Evolutionary conservation across 2,329 filamentous ascomycete genomes (phyloP).

Genomic region (Diplodia mutila): DNA sequence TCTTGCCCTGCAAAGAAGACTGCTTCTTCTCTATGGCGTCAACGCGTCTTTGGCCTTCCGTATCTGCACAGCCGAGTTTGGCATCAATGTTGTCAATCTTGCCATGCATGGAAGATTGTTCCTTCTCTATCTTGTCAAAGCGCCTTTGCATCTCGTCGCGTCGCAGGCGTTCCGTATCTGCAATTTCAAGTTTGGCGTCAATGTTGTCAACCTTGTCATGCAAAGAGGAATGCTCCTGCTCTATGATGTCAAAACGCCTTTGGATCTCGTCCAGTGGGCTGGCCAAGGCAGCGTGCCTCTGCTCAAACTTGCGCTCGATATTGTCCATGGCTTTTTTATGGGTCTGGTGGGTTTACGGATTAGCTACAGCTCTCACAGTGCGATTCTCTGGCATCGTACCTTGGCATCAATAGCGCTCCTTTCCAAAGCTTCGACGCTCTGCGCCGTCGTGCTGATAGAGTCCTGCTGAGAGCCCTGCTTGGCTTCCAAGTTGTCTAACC

Average conservation of each 20-base stretch:
- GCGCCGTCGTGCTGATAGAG: background rate
- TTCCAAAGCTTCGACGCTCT: background rate
- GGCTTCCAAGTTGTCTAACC: background rate
- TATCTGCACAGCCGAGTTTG: background rate
- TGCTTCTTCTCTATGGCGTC: background rate
- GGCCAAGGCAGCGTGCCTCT: background rate
- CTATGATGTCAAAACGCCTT: background rate
- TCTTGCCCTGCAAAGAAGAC: background rate
- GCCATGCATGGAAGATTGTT: background rate
- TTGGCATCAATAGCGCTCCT: background rate
- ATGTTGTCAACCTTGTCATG: background rate
- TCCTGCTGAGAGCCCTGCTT: background rate
- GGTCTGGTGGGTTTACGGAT: background rate
- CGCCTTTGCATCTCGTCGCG: background rate
- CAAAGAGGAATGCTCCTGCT: background rate
- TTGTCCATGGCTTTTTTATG: background rate
- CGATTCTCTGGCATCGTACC: background rate
- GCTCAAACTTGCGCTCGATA: background rate
- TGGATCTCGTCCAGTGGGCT: background rate
- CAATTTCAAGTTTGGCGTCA: background rate
- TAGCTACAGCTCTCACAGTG: background rate
- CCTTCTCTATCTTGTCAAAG: background rate
- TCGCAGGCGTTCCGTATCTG: background rate
- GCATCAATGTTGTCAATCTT: background rate
- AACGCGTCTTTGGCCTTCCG: background rate